Percentiles rank a stretch among this genome's conserved stretches.
phyloP scores from a whole-genome alignment of 495 filamentous ascomycete genomes.

The Peziza echinospora region DNA sequence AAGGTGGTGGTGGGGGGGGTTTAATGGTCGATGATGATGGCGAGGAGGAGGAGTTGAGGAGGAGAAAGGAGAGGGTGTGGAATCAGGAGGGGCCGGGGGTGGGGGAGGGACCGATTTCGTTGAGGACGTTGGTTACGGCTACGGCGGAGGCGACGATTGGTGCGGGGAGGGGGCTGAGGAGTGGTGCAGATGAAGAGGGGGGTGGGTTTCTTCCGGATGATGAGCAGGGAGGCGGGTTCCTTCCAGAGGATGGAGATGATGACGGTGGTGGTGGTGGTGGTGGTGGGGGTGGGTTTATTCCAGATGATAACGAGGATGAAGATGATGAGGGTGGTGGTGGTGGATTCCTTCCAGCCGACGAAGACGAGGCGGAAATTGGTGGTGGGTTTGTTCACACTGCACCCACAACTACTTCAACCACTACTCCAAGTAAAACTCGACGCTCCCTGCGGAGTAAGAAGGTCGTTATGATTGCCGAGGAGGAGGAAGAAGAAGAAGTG shows the following conservation, averaged over 20 bases:
- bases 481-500: too few species aligned
- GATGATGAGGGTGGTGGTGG: too few species aligned
- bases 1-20: constrained; percentile 10
- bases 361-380: neutral
- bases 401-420: too few species aligned
- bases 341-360: constrained; percentile 1
- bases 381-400: neutral
- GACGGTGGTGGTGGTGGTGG: constrained; percentile 6
- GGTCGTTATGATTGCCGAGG: too few species aligned
- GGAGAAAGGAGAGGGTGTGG: neutral
- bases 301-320: neutral
- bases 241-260: constrained; percentile 8
- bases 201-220: constrained; percentile 12
- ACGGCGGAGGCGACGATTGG: neutral
- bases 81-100: neutral
- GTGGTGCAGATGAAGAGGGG: constrained; percentile 1
- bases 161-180: neutral
- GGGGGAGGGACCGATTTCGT: neutral
- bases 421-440: too few species aligned
- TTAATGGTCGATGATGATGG: constrained; percentile 18
- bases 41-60: constrained; percentile 2
- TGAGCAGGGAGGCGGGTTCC: neutral
- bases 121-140: neutral
- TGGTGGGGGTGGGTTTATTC: neutral
- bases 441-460: too few species aligned